Evolutionary conservation across 257 asterid genomes (phyloP).

Genomic region (Primulina tabacum): DNA sequence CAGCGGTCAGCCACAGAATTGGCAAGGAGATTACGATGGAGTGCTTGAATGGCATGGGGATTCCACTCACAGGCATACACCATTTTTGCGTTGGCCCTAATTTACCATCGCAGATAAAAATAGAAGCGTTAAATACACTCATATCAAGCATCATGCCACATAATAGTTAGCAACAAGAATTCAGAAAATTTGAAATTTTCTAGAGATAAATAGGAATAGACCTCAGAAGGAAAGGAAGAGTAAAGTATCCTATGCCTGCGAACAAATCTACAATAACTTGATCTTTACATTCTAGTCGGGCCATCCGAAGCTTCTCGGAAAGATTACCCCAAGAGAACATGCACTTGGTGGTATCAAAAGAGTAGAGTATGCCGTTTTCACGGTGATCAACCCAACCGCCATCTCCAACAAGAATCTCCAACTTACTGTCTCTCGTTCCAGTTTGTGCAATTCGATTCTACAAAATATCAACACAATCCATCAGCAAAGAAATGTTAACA

Average conservation of each 20-base stretch:
- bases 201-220: constrained; percentile 21
- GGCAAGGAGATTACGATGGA: constrained; percentile 59
- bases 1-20: constrained; percentile 84
- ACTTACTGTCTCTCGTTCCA: constrained; percentile 88
- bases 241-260: constrained; percentile 95
- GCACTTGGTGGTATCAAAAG: constrained; percentile 90
- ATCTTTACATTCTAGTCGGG: constrained; percentile 63
- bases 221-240: constrained; percentile 95
- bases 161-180: not conserved
- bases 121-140: not conserved
- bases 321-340: constrained; percentile 99
- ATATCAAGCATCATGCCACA: constrained; percentile 5
- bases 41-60: constrained; percentile 86
- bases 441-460: constrained; percentile 76
- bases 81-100: constrained; percentile 76
- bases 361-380: constrained; percentile 83
- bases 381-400: constrained; percentile 94
- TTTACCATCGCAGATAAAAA: constrained; percentile 15
- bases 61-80: constrained; percentile 99
- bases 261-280: constrained; percentile 88
- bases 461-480: constrained; percentile 27
- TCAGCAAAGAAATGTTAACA: constrained; percentile 22
- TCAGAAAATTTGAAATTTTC: not conserved
- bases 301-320: constrained; percentile 91
- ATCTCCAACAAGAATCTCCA: constrained; percentile 91